Evolutionary conservation across 2,329 filamentous ascomycete genomes (phyloP).

Genomic region (Aspergillus carbonarius): DNA sequence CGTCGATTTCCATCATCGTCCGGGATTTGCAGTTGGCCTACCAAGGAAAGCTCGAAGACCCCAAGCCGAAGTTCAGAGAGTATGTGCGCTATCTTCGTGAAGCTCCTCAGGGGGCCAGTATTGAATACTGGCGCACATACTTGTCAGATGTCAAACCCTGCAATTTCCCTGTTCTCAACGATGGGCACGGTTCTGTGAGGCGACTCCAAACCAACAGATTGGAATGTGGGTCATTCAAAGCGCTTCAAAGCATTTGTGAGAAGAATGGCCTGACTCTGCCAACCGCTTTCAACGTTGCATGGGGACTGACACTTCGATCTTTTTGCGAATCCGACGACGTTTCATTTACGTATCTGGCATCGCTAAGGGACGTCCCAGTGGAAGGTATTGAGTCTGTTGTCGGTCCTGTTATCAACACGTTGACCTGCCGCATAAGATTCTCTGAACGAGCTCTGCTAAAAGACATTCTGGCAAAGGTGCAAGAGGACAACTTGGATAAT

Average conservation of each 20-base stretch:
- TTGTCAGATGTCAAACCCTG: conserved; percentile 35
- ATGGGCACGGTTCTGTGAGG: conserved; percentile 25
- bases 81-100: conserved; percentile 34
- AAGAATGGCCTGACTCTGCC: conserved; percentile 48
- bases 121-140: conserved; percentile 42
- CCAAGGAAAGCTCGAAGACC: conserved; percentile 40
- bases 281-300: conserved; percentile 67
- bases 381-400: conserved; percentile 43
- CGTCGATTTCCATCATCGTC: conserved; percentile 51
- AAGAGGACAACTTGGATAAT: conserved; percentile 49
- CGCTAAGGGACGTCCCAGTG: conserved; percentile 43
- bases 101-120: conserved; percentile 26
- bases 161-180: conserved; percentile 37
- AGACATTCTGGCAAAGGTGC: conserved; percentile 43
- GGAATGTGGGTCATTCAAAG: conserved; percentile 27
- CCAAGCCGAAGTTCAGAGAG: conserved; percentile 36
- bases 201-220: conserved; percentile 32
- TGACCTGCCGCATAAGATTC: conserved; percentile 46
- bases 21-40: conserved; percentile 50
- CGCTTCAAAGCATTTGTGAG: conserved; percentile 43
- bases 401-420: conserved; percentile 50
- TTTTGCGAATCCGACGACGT: conserved; percentile 70
- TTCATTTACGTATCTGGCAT: conserved; percentile 48
- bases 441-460: conserved; percentile 32
- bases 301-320: conserved; percentile 63